A percentile compares a stretch with the other conserved stretches of the same genome.
phyloP scores from a whole-genome alignment of 2,329 filamentous ascomycete genomes.

The Aspergillus pseudoglaucus region DNA sequence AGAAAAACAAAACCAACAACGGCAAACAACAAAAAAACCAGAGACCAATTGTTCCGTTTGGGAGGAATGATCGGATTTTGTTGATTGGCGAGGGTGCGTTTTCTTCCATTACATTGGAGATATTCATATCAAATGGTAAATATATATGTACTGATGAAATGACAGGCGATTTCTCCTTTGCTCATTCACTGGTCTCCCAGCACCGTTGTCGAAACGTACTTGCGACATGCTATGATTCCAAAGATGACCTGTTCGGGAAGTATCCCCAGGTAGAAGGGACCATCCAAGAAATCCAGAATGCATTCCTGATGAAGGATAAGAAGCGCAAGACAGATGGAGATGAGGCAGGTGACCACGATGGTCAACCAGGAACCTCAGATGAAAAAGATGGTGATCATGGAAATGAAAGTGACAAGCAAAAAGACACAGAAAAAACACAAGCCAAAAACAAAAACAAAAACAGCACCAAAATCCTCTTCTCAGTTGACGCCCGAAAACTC shows the following conservation, averaged over 20 bases:
- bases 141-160: slow-evolving; percentile 7
- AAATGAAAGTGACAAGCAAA: slow-evolving; percentile 8
- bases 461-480: slow-evolving; percentile 32
- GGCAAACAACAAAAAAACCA: slow-evolving; percentile 11
- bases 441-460: slow-evolving; percentile 4
- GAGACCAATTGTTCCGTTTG: slow-evolving; percentile 35
- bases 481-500: slow-evolving; percentile 40
- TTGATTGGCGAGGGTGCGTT: slow-evolving; percentile 40
- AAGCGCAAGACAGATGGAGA: not conserved
- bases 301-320: slow-evolving; percentile 3
- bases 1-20: slow-evolving; percentile 5
- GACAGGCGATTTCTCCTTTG: slow-evolving; percentile 44
- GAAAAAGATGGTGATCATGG: not conserved
- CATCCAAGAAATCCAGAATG: slow-evolving; percentile 40
- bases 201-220: slow-evolving; percentile 36
- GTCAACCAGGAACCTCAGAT: slow-evolving; percentile 1
- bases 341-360: slow-evolving; percentile 3
- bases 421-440: not conserved
- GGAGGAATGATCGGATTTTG: slow-evolving; percentile 35
- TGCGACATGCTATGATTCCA: slow-evolving; percentile 42
- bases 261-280: slow-evolving; percentile 64
- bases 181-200: slow-evolving; percentile 36
- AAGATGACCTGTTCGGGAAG: slow-evolving; percentile 55
- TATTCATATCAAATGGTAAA: too few relatives aligned
- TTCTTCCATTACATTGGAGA: too few relatives aligned